Percentiles rank a stretch among this genome's conserved stretches.
phyloP scores from a whole-genome alignment of 2,329 filamentous ascomycete species.

The Aureobasidium pullulans region DNA sequence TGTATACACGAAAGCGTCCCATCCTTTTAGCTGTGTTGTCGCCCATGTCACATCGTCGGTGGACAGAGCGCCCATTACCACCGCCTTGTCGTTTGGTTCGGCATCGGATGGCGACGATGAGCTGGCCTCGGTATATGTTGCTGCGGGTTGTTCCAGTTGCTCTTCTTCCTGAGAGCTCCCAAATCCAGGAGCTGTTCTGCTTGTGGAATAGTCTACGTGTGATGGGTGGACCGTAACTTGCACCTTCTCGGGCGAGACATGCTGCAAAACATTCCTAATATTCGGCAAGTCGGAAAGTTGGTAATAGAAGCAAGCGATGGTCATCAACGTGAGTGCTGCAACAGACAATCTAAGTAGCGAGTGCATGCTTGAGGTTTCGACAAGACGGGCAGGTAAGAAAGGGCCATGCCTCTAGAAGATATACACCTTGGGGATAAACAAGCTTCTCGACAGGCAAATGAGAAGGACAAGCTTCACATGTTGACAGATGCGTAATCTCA shows the following conservation, averaged over 20 bases:
- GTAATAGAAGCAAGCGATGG: not conserved
- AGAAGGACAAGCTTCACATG: not conserved
- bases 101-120: not conserved
- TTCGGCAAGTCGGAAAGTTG: not conserved
- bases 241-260: not conserved
- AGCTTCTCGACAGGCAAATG: not conserved
- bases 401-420: not conserved
- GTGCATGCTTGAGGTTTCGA: not conserved
- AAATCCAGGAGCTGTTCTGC: not conserved
- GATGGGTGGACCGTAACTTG: not conserved
- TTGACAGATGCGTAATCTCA: not conserved
- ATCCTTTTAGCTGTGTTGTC: slow-evolving; percentile 35
- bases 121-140: too few relatives aligned
- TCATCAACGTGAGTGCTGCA: not conserved
- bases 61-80: slow-evolving; percentile 36
- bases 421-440: not conserved
- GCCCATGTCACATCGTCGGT: slow-evolving; percentile 41
- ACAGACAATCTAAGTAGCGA: not conserved
- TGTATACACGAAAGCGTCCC: slow-evolving; percentile 39
- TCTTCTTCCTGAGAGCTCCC: not conserved
- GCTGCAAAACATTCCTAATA: not conserved
- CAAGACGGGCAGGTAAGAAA: not conserved
- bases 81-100: slow-evolving; percentile 15
- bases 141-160: not conserved
- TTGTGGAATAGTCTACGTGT: not conserved